Percentiles rank a stretch among this genome's conserved stretches.
Conservation (phyloP, 306 rosid species). For the Pueraria montana region DNA sequence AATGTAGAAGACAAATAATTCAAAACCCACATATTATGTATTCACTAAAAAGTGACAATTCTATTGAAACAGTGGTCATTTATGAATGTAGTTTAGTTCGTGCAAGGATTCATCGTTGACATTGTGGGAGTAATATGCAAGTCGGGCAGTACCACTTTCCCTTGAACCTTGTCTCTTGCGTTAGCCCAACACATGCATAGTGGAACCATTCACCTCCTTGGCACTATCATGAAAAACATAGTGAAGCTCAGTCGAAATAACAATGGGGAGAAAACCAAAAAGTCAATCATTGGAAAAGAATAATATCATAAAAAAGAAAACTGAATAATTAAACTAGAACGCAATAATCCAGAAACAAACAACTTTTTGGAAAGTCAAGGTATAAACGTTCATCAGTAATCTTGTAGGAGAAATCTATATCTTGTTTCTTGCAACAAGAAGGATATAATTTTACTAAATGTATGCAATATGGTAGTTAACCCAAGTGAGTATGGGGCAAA, state of each 20-base stretch:
- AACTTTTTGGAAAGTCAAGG: not conserved
- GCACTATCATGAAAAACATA: constrained; percentile 67
- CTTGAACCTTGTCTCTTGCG: constrained; percentile 96
- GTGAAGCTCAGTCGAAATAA: constrained; percentile 23
- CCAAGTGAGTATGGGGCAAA: not conserved
- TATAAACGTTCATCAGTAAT: constrained; percentile 1
- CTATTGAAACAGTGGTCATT: constrained; percentile 38
- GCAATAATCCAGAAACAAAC: not conserved
- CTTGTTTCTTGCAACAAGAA: constrained; percentile 21
- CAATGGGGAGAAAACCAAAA: not conserved
- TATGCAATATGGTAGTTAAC: not conserved
- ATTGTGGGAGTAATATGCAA: constrained; percentile 72
- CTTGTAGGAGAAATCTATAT: constrained; percentile 26
- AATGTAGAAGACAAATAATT: constrained; percentile 31
- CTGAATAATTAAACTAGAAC: not conserved
- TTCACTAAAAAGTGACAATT: constrained; percentile 38
- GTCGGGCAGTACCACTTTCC: constrained; percentile 99
- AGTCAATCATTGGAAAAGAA: not conserved
- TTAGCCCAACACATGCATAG: constrained; percentile 94
- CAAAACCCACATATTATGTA: constrained; percentile 37
- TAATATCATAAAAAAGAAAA: not conserved
- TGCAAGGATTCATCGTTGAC: constrained; percentile 53
- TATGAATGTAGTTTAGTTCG: constrained; percentile 41
- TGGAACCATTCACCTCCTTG: constrained; percentile 99
- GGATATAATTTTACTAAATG: not conserved